phyloP scores from a whole-genome alignment of 1,284 basidiomycete species.

The Puccinia brachypodii region DNA sequence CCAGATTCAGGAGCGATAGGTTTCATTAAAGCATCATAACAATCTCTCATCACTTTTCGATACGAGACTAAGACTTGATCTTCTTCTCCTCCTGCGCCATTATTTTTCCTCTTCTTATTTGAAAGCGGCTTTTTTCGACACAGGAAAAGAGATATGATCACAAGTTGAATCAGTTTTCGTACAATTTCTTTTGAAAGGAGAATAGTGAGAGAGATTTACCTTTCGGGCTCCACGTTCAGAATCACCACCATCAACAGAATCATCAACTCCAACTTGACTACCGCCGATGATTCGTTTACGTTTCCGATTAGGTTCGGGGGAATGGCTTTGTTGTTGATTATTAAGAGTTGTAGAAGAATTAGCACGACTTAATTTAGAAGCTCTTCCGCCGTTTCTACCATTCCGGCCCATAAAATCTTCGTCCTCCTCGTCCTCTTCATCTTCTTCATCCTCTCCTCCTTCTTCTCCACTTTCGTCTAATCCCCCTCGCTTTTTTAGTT shows the following conservation, averaged over 20 bases:
- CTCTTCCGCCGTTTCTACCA: slow-evolving; percentile 41
- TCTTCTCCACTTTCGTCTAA: slow-evolving; percentile 45
- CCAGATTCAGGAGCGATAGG: slow-evolving; percentile 47
- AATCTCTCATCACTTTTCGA: slow-evolving; percentile 46
- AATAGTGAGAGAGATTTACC: not conserved
- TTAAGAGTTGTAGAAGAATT: slow-evolving; percentile 33
- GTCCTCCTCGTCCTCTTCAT: slow-evolving; percentile 50
- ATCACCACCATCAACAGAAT: slow-evolving; percentile 42
- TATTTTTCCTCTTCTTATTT: slow-evolving; percentile 46
- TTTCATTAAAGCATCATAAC: slow-evolving; percentile 48
- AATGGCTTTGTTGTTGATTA: slow-evolving; percentile 25
- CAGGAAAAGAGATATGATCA: not conserved
- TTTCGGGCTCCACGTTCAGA: slow-evolving; percentile 37
- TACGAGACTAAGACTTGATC: slow-evolving; percentile 14
- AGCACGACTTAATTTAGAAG: slow-evolving; percentile 48
- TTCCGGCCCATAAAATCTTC: slow-evolving; percentile 52
- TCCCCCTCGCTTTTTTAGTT: slow-evolving; percentile 50
- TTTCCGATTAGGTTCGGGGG: slow-evolving; percentile 47
- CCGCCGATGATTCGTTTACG: slow-evolving; percentile 33
- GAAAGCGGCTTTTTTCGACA: not conserved
- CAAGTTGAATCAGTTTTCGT: not conserved
- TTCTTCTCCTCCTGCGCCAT: slow-evolving; percentile 12
- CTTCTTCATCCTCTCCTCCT: slow-evolving; percentile 30
- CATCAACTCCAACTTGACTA: slow-evolving; percentile 31
- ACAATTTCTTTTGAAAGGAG: not conserved